Base-by-base conservation (phyloP, 1,284 basidiomycete genomes). In the Apiotrichum sp. region DNA sequence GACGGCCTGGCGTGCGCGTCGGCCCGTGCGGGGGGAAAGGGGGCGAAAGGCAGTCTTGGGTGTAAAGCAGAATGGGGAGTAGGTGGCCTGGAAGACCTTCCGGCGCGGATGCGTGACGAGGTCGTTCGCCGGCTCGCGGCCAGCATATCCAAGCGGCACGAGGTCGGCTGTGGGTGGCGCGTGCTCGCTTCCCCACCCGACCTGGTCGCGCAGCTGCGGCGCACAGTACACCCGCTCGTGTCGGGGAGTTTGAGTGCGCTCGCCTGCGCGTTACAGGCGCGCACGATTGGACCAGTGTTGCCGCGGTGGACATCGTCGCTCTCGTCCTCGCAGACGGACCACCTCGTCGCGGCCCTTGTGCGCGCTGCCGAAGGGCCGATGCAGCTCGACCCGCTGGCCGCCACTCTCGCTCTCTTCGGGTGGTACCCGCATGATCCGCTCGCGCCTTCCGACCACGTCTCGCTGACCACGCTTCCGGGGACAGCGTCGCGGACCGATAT, bases 401-500 rank as follows among this genome's bases (percentile, higher is more conserved):
- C 64, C 4, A 53, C 54, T 0, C 53, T 70, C 22, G 62, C 71
- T 1, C 47, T 71, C 8, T 74, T 72, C 56, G 71, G 60, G 3
- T 74, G 72, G 72, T 72, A 65, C 38, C 70, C 72, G 1, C 66
- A 69, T 55, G 61, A 68, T 40, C 62, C 66, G 3, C 40, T 54
- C 32, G 42, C 42, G 35, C 51, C 39, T 39, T 33, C 63, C 53
- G 44, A 50, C 34, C 57, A 47, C 47, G 51, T 47, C 42, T 3
- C 34, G 11, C 14, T 8, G 11, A 13, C 42, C 31, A 22, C 33
- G 16, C 35, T 29, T 1, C 55, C 53, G 36, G 40, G 49, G 5
- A 7, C 8, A 22, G 51, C 41, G 31, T n/a, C 9, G 45, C 52
- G 47, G 4, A 70, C 69, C 9, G 70, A 71, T 0, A 69, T 74